phyloP scores from a whole-genome alignment of 352 stramenopile genomes.

The Pilasporangium apinafurcum region DNA sequence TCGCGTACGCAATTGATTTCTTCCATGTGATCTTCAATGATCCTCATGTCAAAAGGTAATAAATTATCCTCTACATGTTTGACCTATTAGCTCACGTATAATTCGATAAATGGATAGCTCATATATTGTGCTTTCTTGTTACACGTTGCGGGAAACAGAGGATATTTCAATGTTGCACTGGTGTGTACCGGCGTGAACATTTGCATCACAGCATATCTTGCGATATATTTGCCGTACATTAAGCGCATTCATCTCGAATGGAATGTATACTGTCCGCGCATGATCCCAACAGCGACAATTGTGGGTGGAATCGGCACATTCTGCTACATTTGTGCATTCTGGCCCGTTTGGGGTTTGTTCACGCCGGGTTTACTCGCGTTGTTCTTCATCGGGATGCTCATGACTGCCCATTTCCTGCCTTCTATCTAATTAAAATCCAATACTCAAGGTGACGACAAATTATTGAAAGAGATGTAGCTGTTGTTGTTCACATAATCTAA shows the following conservation, averaged over 20 bases:
- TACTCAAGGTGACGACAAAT: no score
- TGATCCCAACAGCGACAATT: constrained; percentile 85
- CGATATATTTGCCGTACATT: constrained; percentile 84
- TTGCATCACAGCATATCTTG: constrained; percentile 86
- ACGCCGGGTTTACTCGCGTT: constrained; percentile 86
- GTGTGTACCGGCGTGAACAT: constrained; percentile 74
- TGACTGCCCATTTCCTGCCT: constrained; percentile 92
- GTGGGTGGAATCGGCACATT: constrained; percentile 57
- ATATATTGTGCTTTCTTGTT: constrained; percentile 3
- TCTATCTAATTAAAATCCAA: constrained; percentile 39
- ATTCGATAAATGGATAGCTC: no score
- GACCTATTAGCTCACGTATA: no score
- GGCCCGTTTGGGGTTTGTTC: constrained; percentile 90
- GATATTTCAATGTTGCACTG: constrained; percentile 76
- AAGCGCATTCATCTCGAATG: constrained; percentile 78
- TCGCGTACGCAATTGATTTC: constrained; percentile 67
- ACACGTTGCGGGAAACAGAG: constrained; percentile 18
- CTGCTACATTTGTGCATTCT: constrained; percentile 85
- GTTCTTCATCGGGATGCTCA: constrained; percentile 88
- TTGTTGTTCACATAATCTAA: no score
- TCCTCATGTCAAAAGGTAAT: constrained; percentile 39
- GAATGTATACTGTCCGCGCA: constrained; percentile 90
- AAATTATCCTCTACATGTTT: neutral
- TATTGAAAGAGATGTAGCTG: no score
- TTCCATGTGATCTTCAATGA: constrained; percentile 66